Evolutionary conservation across 192 early-diverging fungal species (phyloP), one percentile per base, ranked within the genome.

Genomic region (Rhizoclosmatium sp.): DNA sequence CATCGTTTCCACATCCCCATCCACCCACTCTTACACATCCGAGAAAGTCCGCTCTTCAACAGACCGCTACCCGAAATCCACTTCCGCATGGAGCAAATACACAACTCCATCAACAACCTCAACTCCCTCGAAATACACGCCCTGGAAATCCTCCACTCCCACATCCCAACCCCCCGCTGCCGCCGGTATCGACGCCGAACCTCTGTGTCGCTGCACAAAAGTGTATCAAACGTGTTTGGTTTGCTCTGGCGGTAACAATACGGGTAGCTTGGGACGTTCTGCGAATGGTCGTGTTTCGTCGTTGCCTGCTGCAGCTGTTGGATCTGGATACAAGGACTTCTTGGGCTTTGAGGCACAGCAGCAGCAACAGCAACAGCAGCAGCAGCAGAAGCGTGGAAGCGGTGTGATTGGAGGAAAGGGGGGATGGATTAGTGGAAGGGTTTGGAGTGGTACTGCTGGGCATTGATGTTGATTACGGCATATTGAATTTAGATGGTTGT

Each of bases 361-460:
- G 16, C 64, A 12, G 64, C 64, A 65, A 41, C 64, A 65, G 64
- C 64, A 65, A 41, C 64, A 65, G 64, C 31, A 65, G 67, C 31
- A 46, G 71, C 51, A 21, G 71, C 51, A 59, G 54, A 14, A 10
- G 71, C 19, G 19, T 51, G 44, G 54, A 2, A 54, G 10, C 3
- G 68, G n/a, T 3, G 40, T 42, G 48, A 19, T 41, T 21, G 7
- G 71, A 42, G 56, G 39, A 59, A 19, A 19, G 31, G 46, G 42
- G n/a, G 67, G 67, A 12, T 5, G 31, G 39, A 47, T 47, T 23
- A 12, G 10, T 69, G 67, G 67, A 12, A 47, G 45, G 16, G 2
- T 51, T 56, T 51, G 71, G 21, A 56, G 71, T 72, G 51, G 68
- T 12, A 47, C 16, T 49, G 68, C 42, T 12, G 46, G 46, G 10